A percentile compares a stretch with the other conserved stretches of the same genome.
These are phyloP conservation scores for Mycena sanguinolenta DNA, from an alignment of 768 basidiomycete species.

Conservation along the genomic window DNA sequence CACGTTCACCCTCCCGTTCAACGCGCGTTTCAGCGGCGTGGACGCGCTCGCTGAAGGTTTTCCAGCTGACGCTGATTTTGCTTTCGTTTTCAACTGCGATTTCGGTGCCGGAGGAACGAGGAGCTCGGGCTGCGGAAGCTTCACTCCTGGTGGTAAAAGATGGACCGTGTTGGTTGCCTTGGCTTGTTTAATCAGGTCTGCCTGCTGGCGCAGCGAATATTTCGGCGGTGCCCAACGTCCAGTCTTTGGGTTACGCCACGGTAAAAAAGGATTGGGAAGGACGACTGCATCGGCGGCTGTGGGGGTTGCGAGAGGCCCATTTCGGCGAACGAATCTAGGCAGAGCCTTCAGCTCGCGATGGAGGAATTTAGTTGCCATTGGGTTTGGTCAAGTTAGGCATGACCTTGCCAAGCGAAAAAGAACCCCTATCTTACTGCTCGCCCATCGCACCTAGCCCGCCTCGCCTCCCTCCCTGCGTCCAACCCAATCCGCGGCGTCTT, in stretches of 20 bases:
- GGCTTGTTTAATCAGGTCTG: slow-evolving; percentile 82
- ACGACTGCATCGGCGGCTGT: slow-evolving; percentile 38
- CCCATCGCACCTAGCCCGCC: no score
- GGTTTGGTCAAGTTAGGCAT: slow-evolving; percentile 1
- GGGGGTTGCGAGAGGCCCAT: slow-evolving; percentile 53
- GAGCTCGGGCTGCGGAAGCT: slow-evolving; percentile 52
- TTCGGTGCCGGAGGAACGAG: slow-evolving; percentile 26
- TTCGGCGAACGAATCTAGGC: slow-evolving; percentile 49
- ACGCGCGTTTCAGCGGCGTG: background rate
- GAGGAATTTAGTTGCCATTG: slow-evolving; percentile 57
- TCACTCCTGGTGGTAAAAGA: slow-evolving; percentile 78
- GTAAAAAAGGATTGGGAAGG: slow-evolving; percentile 79
- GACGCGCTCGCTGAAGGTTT: slow-evolving; percentile 17
- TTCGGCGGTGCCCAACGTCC: slow-evolving; percentile 78
- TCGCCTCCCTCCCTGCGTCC: background rate
- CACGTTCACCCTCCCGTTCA: slow-evolving; percentile 1
- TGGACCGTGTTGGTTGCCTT: slow-evolving; percentile 64
- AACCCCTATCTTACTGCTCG: slow-evolving; percentile 1
- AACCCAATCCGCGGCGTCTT: no score
- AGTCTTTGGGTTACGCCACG: slow-evolving; percentile 68
- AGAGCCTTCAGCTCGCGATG: slow-evolving; percentile 58
- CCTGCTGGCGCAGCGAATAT: slow-evolving; percentile 83
- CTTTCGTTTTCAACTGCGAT: slow-evolving; percentile 14
- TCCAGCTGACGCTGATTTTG: background rate
- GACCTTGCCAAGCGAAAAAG: slow-evolving; percentile 1